Evolutionary conservation across 352 stramenopile species (phyloP), one percentile per base, ranked within the genome.

Genomic region (Phytophthora chlamydospora): DNA sequence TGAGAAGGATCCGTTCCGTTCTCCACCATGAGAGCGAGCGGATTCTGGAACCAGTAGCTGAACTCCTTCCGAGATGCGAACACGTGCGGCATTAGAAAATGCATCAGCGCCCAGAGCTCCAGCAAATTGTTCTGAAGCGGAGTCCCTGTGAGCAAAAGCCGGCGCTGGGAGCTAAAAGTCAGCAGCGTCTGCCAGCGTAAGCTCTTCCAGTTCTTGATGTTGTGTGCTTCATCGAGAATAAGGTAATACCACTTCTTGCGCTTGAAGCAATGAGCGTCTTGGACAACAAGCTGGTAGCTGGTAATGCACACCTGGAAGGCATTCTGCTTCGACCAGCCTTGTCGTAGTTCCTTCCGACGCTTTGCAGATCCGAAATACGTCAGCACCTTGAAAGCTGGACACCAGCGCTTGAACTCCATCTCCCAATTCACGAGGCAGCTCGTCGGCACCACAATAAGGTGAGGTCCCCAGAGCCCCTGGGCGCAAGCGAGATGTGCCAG

Each of bases 151-250:
- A 99, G 74, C 13, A 99, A 77, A 12, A 95, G 54, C 0, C 85
- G 83, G 0, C 96, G 85, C 56, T 98, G 92, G 0, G 95, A 97
- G 73, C 99, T 98, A 70, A 99, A 99, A 2, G 89, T 98, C 31
- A 99, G 86, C 29, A 99, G 68, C 12, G 97, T 99, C 71, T 99
- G 97, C 97, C 97, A 99, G 6, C 97, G 78, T 67, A 99, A 85
- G 52, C 82, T 97, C 62, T 99, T 97, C 85, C 98, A 99, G 71
- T 99, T 99, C 73, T 99, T 99, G 71, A 99, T 99, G 66, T 99
- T 98, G 71, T 99, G 98, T 3, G 97, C 98, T 81, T 99, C 97
- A 50, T 99, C 97, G 3, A 99, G 69, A 45, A 99, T 98, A 7
- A 99, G 62, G 67, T 99, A 99, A 66, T 99, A 99, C 97, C 97